Conservation (phyloP, 805 yeast species). For the Myxozyma mucilagina region DNA sequence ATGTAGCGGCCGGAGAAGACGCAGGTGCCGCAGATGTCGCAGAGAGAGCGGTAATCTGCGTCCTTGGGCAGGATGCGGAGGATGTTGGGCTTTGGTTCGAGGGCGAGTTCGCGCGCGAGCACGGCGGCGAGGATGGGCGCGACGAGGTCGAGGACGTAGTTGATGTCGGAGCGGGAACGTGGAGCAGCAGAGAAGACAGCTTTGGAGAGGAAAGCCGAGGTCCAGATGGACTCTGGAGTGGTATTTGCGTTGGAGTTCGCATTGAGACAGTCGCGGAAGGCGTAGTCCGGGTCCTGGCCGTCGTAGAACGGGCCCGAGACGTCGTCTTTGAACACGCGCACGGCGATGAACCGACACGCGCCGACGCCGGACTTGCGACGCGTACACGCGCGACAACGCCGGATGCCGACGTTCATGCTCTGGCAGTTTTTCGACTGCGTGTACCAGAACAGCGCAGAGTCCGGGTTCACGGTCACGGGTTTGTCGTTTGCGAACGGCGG, state of each 20-base stretch:
- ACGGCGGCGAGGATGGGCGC: constrained; percentile 6
- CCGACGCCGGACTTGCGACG: constrained; percentile 31
- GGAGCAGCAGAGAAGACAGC: constrained; percentile 14
- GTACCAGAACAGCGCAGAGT: constrained; percentile 11
- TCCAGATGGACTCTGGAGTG: neutral
- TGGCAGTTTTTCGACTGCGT: constrained; percentile 29
- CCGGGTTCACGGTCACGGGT: constrained; percentile 24
- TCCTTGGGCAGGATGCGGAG: constrained; percentile 25
- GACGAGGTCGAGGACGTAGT: constrained; percentile 17
- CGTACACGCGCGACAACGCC: constrained; percentile 29
- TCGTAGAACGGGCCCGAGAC: constrained; percentile 14
- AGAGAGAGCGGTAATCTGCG: constrained; percentile 26
- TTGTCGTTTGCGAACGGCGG: constrained; percentile 25
- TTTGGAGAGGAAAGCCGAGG: neutral
- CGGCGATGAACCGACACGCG: constrained; percentile 30
- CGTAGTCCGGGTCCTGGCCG: constrained; percentile 26
- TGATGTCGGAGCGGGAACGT: constrained; percentile 1
- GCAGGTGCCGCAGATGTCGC: constrained; percentile 29
- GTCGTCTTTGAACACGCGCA: constrained; percentile 26
- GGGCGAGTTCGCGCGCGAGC: constrained; percentile 13
- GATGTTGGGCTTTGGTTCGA: constrained; percentile 9
- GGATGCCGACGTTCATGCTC: constrained; percentile 17
- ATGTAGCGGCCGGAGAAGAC: constrained; percentile 25
- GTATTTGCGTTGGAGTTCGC: neutral
- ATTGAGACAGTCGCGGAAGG: constrained; percentile 12